Evolutionary conservation across 345 rosid genomes (phyloP).

Genomic region (Gossypioides kirkii): DNA sequence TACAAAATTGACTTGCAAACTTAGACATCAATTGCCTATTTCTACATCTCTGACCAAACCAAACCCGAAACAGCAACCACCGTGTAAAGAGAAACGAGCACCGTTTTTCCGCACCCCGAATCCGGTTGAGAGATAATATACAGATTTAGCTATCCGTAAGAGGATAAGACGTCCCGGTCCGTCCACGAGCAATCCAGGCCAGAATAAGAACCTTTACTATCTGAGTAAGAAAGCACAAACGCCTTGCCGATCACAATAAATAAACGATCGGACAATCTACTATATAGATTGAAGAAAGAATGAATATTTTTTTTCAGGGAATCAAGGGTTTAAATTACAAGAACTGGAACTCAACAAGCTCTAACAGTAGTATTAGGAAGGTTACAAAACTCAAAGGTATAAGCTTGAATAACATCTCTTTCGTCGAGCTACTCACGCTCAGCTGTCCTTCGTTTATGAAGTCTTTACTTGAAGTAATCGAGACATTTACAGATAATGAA

Average conservation of each 20-base stretch:
- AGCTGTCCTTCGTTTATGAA: conserved; percentile 53
- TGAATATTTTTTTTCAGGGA: conserved; percentile 7
- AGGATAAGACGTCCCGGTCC: background rate
- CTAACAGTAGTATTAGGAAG: conserved; percentile 34
- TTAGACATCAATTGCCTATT: background rate
- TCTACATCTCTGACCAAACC: conserved; percentile 13
- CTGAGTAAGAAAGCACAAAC: conserved; percentile 10
- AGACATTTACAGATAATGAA: conserved; percentile 82
- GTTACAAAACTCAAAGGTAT: conserved; percentile 30
- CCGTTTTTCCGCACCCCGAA: conserved; percentile 5
- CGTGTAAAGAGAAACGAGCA: background rate
- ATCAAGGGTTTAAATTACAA: conserved; percentile 29
- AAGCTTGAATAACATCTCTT: conserved; percentile 39
- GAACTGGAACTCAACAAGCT: conserved; percentile 26
- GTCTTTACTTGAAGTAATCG: conserved; percentile 64
- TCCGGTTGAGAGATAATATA: conserved; percentile 21
- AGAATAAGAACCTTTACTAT: conserved; percentile 11
- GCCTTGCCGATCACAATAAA: conserved; percentile 27
- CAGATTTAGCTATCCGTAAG: conserved; percentile 22
- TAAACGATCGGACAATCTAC: conserved; percentile 21
- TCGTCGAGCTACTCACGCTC: conserved; percentile 39
- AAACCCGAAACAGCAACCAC: background rate
- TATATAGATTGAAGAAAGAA: conserved; percentile 20
- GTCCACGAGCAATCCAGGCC: conserved; percentile 11
- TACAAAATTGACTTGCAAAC: conserved; percentile 11